These are phyloP conservation scores for Quercus bicolor DNA, from an alignment of 306 rosid genomes.

Conservation along the genomic window DNA sequence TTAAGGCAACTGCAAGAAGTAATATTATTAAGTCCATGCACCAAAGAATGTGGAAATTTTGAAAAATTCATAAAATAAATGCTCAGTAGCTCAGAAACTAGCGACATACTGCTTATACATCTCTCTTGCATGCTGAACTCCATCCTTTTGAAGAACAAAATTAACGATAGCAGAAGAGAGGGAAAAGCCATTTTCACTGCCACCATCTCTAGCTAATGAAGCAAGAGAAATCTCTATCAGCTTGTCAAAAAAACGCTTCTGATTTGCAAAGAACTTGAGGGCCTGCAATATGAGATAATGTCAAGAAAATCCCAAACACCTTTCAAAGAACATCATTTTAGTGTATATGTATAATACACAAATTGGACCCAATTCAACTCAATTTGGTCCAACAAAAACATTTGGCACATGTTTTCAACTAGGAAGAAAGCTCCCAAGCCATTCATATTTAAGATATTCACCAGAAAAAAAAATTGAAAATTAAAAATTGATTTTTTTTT, in stretches of 20 bases:
- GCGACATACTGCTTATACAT: conserved; percentile 67
- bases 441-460: not conserved
- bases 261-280: conserved; percentile 59
- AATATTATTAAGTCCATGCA: not conserved
- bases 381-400: not conserved
- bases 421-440: not conserved
- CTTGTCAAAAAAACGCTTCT: conserved; percentile 55
- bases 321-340: not conserved
- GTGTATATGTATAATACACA: not conserved
- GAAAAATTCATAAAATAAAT: not conserved
- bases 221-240: conserved; percentile 64
- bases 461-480: not conserved
- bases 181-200: conserved; percentile 77
- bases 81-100: not conserved
- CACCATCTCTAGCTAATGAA: conserved; percentile 59
- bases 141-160: conserved; percentile 70
- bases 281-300: conserved; percentile 46
- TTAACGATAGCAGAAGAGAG: conserved; percentile 64
- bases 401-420: not conserved
- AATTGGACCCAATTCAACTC: not conserved
- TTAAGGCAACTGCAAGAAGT: conserved; percentile 1
- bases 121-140: conserved; percentile 68
- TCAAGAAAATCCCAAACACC: not conserved
- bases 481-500: not conserved
- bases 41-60: not conserved